Conservation (phyloP, 352 stramenopile genomes). For the Phytophthora hibernalis region DNA sequence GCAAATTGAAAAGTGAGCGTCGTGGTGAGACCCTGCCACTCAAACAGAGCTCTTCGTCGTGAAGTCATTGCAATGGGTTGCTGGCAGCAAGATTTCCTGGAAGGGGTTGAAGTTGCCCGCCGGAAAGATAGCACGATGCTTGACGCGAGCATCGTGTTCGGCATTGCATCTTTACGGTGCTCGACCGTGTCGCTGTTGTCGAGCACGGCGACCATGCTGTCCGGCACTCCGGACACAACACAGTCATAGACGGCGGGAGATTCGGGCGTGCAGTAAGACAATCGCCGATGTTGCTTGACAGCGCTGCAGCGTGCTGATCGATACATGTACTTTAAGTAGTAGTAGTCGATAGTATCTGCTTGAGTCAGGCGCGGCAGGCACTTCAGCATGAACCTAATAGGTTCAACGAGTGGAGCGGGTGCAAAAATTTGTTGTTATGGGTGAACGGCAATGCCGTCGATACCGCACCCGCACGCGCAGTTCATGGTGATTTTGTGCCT, state of each 20-base stretch:
- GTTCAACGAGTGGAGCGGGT: slow-evolving; percentile 6
- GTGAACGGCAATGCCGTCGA: neutral
- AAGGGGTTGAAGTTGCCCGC: slow-evolving; percentile 6
- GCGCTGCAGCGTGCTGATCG: neutral
- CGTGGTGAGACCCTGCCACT: too few species aligned
- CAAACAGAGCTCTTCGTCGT: too few species aligned
- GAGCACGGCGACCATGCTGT: neutral
- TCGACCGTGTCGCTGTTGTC: neutral
- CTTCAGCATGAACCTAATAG: slow-evolving; percentile 4
- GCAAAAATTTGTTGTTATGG: slow-evolving; percentile 14
- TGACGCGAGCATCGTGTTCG: too few species aligned
- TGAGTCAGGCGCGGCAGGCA: neutral
- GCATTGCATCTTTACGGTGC: too few species aligned
- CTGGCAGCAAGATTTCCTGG: neutral
- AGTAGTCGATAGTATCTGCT: neutral
- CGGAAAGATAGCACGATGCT: neutral
- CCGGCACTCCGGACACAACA: neutral
- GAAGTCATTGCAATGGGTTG: neutral
- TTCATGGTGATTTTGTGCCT: too few species aligned
- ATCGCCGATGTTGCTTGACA: neutral
- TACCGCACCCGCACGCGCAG: too few species aligned
- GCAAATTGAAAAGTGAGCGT: slow-evolving; percentile 32
- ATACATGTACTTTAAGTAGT: too few species aligned
- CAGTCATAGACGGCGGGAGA: neutral
- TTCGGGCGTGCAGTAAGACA: slow-evolving; percentile 19